phyloP scores from a whole-genome alignment of 495 filamentous ascomycete species.

The Margaritispora aquatica region DNA sequence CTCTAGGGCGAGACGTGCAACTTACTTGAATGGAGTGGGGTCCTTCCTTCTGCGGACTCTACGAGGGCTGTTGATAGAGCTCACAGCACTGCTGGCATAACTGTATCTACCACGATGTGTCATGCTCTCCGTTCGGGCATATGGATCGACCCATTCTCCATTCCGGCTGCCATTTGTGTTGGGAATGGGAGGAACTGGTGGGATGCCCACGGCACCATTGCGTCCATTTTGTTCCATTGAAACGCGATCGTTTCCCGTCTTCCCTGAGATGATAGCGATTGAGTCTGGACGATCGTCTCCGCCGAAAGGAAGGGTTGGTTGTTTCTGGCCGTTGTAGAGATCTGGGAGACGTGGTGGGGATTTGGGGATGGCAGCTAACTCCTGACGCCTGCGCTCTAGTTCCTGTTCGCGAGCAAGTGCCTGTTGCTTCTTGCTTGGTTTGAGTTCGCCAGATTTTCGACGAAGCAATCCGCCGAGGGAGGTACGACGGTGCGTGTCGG shows the following conservation, averaged over 20 bases:
- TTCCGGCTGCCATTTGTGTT: slow-evolving; percentile 28
- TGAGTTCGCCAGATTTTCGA: slow-evolving; percentile 74
- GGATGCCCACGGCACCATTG: slow-evolving; percentile 6
- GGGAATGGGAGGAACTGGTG: slow-evolving; percentile 44
- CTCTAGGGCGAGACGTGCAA: slow-evolving; percentile 12
- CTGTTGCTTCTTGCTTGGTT: slow-evolving; percentile 62
- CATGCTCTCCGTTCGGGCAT: slow-evolving; percentile 87
- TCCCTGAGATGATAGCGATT: slow-evolving; percentile 54
- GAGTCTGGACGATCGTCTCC: slow-evolving; percentile 64
- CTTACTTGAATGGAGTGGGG: slow-evolving; percentile 97
- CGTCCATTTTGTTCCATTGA: slow-evolving; percentile 20
- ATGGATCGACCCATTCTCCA: slow-evolving; percentile 59
- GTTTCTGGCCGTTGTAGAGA: slow-evolving; percentile 47
- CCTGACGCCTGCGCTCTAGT: slow-evolving; percentile 58
- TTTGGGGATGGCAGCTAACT: slow-evolving; percentile 53
- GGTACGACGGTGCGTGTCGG: slow-evolving; percentile 35
- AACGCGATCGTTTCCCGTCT: slow-evolving; percentile 21
- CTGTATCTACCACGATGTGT: slow-evolving; percentile 94
- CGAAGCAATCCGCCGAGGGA: slow-evolving; percentile 64
- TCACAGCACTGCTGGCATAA: slow-evolving; percentile 88
- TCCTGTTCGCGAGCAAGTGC: slow-evolving; percentile 54
- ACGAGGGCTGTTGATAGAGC: slow-evolving; percentile 89
- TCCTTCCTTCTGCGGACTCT: slow-evolving; percentile 92
- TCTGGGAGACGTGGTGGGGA: slow-evolving; percentile 76
- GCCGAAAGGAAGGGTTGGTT: slow-evolving; percentile 44